Evolutionary conservation across 352 stramenopile species (phyloP), one percentile per base, ranked within the genome.

Genomic region (Phytophthora tubulina): DNA sequence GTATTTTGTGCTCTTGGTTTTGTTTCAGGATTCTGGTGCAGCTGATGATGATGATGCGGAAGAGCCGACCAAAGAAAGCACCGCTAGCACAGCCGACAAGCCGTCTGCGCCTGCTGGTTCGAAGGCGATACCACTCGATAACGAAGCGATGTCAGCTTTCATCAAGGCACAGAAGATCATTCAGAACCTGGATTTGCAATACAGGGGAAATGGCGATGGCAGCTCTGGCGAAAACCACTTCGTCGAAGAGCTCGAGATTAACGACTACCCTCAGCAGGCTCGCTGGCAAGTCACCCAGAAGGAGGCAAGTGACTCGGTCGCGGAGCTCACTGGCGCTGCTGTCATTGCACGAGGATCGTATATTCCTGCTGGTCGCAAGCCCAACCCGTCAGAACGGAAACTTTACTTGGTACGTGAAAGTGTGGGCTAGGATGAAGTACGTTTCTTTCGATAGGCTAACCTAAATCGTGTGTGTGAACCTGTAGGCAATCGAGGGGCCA

Each of bases 241-340:
- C 59, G 78, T 84, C 9, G 89, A 97, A 67, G 93, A 98, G 65
- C 78, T 98, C 15, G 94, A 97, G 67, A 98, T 98, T 76, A 98
- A 98, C 73, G 95, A 98, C 62, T 98, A 98, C 72, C 94, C 95
- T 3, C 86, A 97, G 72, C 90, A 97, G 67, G 95, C 93, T 55
- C 85, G 93, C 11, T 97, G 86, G 80, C 93, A 85, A 52, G 90
- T 97, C 50, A 94, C 88, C 30, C 89, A 96, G 53, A 96, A 95
- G 61, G 91, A 98, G 31, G 86, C 89, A 36, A 89, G 92, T 21
- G 87, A 97, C 49, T 84, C 85, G 14, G 87, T 98, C 6, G 76
- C 88, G 1, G 95, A 98, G 42, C 84, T 96, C 55, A 98, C 92
- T 4, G 93, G 93, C 32, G 89, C 77, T 17, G 92, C 92, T 14